phyloP scores from a whole-genome alignment of 2,329 filamentous ascomycete species.

The Clonostachys byssicola region DNA sequence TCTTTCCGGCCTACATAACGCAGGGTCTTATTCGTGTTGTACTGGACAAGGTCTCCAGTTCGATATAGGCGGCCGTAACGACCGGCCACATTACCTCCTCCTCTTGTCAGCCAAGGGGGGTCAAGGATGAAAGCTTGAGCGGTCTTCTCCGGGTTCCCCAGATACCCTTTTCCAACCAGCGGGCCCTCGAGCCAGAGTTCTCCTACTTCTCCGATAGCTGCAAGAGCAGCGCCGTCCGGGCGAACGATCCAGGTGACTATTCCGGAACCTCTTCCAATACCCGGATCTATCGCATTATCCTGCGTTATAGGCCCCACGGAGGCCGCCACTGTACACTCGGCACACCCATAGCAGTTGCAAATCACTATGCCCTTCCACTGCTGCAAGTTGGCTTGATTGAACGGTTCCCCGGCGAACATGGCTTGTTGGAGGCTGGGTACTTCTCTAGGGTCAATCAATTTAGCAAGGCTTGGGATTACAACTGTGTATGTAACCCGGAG shows the following conservation, averaged over 20 bases:
- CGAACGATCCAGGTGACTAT: conserved; percentile 30
- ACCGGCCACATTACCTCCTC: conserved; percentile 10
- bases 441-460: conserved; percentile 9
- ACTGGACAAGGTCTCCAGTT: conserved; percentile 39
- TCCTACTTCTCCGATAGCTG: conserved; percentile 18
- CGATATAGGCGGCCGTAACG: conserved; percentile 51
- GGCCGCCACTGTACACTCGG: neutral
- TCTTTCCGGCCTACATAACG: conserved; percentile 42
- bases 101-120: conserved; percentile 32
- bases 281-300: neutral
- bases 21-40: conserved; percentile 25
- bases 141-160: conserved; percentile 3
- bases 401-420: conserved; percentile 12
- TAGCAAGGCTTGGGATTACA: conserved; percentile 9
- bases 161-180: conserved; percentile 38
- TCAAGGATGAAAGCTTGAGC: conserved; percentile 42
- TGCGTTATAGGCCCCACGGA: neutral
- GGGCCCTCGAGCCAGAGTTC: conserved; percentile 42
- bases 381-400: conserved; percentile 5
- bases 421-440: conserved; percentile 10
- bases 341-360: neutral
- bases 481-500: neutral
- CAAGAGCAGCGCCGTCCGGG: conserved; percentile 15
- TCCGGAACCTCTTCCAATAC: conserved; percentile 6
- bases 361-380: neutral